Evolutionary conservation across 1,284 basidiomycete species (phyloP).

Genomic region (Ceratobasidium sp.): DNA sequence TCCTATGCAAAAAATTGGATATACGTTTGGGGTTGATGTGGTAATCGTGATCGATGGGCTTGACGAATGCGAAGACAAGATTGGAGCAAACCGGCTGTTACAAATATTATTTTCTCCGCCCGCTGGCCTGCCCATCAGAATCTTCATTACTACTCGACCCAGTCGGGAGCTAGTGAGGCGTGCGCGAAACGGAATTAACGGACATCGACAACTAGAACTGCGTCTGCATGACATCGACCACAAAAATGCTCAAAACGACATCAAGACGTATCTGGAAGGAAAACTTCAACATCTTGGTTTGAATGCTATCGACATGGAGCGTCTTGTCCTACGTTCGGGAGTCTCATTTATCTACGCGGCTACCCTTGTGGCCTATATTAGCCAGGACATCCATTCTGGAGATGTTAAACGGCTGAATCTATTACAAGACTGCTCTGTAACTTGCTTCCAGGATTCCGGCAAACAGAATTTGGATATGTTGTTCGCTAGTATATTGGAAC

Average conservation of each 20-base stretch:
- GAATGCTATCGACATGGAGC: not conserved
- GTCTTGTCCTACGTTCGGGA: not conserved
- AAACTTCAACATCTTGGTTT: not conserved
- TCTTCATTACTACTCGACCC: no score
- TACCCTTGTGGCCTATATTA: no score
- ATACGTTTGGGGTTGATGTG: not conserved
- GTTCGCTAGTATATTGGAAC: no score
- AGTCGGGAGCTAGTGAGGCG: no score
- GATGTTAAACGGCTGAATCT: no score
- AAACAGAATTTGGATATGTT: no score
- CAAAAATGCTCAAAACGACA: not conserved
- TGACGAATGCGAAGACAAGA: not conserved
- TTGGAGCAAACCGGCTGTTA: not conserved
- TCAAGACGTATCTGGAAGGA: not conserved
- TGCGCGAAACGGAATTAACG: no score
- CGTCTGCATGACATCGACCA: not conserved
- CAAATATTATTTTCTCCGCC: not conserved
- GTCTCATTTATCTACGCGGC: not conserved
- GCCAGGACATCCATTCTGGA: no score
- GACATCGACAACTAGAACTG: not conserved
- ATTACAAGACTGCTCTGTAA: no score
- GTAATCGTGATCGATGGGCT: not conserved
- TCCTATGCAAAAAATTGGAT: not conserved
- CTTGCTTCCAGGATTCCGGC: no score
- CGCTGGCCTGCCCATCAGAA: no score